phyloP scores from a whole-genome alignment of 257 asterid genomes.

The Gentiana dahurica region DNA sequence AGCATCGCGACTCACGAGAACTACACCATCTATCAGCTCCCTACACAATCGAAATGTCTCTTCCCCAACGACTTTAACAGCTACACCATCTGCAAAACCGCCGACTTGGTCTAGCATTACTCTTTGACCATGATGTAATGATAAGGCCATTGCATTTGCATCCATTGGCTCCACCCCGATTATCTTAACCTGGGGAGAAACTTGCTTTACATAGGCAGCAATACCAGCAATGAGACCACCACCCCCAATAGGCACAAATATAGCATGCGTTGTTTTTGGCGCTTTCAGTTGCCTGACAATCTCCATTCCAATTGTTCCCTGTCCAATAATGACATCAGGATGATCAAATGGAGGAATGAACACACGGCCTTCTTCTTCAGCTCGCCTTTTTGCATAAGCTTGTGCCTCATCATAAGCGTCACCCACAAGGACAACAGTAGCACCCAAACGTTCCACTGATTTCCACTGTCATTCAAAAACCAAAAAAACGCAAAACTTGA shows the following conservation, averaged over 20 bases:
- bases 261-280: conserved; percentile 50
- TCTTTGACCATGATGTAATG: conserved; percentile 67
- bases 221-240: conserved; percentile 98
- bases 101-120: conserved; percentile 85
- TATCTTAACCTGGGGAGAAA: conserved; percentile 70
- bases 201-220: conserved; percentile 91
- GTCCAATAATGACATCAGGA: conserved; percentile 86
- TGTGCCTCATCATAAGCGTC: conserved; percentile 95
- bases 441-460: conserved; percentile 82
- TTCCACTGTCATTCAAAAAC: conserved; percentile 48
- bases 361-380: conserved; percentile 52
- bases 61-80: conserved; percentile 91
- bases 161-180: conserved; percentile 93
- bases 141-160: conserved; percentile 93
- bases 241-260: conserved; percentile 95
- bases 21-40: conserved; percentile 81
- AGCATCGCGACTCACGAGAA: conserved; percentile 88
- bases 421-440: conserved; percentile 79
- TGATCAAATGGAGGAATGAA: conserved; percentile 97
- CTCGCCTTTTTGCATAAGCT: conserved; percentile 66
- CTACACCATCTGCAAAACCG: conserved; percentile 98
- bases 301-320: conserved; percentile 98
- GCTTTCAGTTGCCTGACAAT: conserved; percentile 58
- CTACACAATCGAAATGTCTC: conserved; percentile 74
- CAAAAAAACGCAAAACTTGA: not conserved